Base-by-base conservation (phyloP, 208 protist genomes). In the Lotmaria passim region DNA sequence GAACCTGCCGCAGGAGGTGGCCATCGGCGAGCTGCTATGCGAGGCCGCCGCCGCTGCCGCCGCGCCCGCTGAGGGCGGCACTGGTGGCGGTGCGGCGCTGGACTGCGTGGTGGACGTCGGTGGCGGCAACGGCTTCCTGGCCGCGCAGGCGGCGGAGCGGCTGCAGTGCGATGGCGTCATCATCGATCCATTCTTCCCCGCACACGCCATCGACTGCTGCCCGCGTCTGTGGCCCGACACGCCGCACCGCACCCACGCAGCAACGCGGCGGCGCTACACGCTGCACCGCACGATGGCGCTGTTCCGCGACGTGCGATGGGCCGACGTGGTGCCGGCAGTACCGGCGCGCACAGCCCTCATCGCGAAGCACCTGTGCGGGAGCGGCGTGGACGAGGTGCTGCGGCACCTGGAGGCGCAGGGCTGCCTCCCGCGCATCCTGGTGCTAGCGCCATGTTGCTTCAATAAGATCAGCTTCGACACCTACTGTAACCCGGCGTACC, bases 301-400 rank as follows among this genome's bases (percentile, higher is more conserved):
- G 21, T 81, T 93, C 64, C 65, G 78, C 48, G 78, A 90, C 28
- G 78, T 85, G 28, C 39, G 69, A 46, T 91, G 84, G 85, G 36
- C 47, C 17, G n/a, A 41, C n/a, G 83, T 73, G 41, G 63, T 86
- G n/a, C 51, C 46, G 15, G 81, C 63, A 0, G 60, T 65, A 19
- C 82, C 86, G 48, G 44, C 65, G 26, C 71, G 67, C 26, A 84
- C 62, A 36, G 84, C 77, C 8, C 66, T 93, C 48, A 75, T 93
- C 47, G 87, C 90, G 23, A 95, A 95, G 72, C 90, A 95, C 57
- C 82, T 95, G 26, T 95, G 90, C 58, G 90, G 90, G 23, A 90
- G 81, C 34, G 81, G 81, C 58, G 80, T 93, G 38, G 90, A 93
- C 61, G 75, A 85, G 61, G 91, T 86, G 52, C 65, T 95, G 38